Conservation (phyloP, 148 eudicot genomes). For the Vaccinium darrowii region DNA sequence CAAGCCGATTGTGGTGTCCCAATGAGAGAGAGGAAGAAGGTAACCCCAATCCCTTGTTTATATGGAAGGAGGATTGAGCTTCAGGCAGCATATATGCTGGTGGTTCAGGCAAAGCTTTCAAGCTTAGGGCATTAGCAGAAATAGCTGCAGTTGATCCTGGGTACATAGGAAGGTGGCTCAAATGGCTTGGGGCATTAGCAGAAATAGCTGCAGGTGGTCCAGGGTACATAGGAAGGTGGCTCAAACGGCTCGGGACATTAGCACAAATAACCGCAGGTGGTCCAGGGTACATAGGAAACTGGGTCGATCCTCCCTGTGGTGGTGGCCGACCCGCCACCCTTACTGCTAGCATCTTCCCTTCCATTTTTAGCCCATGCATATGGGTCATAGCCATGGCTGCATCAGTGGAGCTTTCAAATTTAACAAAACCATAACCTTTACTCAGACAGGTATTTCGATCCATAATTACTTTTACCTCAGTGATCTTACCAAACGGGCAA, state of each 20-base stretch:
- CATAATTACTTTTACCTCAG: slow-evolving; percentile 18
- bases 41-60: not conserved
- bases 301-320: slow-evolving; percentile 12
- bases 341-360: slow-evolving; percentile 34
- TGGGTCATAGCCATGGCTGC: slow-evolving; percentile 30
- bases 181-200: not conserved
- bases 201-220: too few relatives aligned
- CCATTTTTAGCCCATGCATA: slow-evolving; percentile 37
- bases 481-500: slow-evolving; percentile 36
- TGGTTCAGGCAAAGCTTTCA: slow-evolving; percentile 18
- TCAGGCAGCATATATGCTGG: slow-evolving; percentile 5
- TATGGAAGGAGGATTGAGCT: slow-evolving; percentile 1
- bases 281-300: slow-evolving; percentile 3
- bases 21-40: slow-evolving; percentile 15
- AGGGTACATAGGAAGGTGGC: too few relatives aligned
- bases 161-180: not conserved
- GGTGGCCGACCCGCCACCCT: slow-evolving; percentile 34
- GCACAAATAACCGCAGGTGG: not conserved
- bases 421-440: slow-evolving; percentile 44
- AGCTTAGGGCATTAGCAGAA: not conserved
- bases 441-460: slow-evolving; percentile 30
- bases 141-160: slow-evolving; percentile 10
- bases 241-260: not conserved
- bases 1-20: not conserved
- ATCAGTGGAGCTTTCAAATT: slow-evolving; percentile 22